A percentile compares a stretch with the other conserved stretches of the same genome.
Evolutionary conservation across 2,329 filamentous ascomycete genomes (phyloP).

Genomic region (Hirsutella minnesotensis): DNA sequence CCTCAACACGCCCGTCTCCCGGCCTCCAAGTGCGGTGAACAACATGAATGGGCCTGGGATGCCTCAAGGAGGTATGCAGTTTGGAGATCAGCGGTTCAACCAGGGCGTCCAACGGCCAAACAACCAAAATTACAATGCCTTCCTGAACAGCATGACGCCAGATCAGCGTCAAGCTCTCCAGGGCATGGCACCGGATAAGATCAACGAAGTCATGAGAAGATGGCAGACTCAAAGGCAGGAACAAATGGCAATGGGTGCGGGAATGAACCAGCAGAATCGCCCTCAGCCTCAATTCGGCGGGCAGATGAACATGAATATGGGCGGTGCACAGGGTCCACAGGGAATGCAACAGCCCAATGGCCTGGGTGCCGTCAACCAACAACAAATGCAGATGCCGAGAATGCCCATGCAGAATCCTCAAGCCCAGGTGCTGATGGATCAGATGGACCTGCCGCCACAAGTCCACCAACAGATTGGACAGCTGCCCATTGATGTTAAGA

Average conservation of each 20-base stretch:
- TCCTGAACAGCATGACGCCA: conserved; percentile 31
- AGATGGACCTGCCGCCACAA: conserved; percentile 31
- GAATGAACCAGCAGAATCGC: conserved; percentile 17
- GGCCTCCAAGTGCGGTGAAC: conserved; percentile 31
- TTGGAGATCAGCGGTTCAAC: conserved; percentile 41
- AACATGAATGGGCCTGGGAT: conserved; percentile 29
- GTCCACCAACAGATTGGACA: conserved; percentile 18
- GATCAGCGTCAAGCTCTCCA: conserved; percentile 34
- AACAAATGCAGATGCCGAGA: conserved; percentile 15
- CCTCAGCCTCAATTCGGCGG: conserved; percentile 16
- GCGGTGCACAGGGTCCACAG: conserved; percentile 15
- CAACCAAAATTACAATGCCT: conserved; percentile 26
- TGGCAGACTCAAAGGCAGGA: conserved; percentile 30
- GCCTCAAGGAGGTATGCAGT: conserved; percentile 32
- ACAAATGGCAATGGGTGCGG: conserved; percentile 20
- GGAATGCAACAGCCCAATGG: conserved; percentile 18
- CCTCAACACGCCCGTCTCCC: conserved; percentile 38
- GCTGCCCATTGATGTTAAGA: conserved; percentile 32
- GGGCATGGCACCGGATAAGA: conserved; percentile 33
- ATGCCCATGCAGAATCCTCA: conserved; percentile 17
- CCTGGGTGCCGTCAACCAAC: conserved; percentile 3
- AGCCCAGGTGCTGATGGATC: conserved; percentile 30
- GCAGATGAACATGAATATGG: conserved; percentile 20
- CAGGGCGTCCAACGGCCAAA: conserved; percentile 36
- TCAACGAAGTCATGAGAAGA: conserved; percentile 37